Evolutionary conservation across 441 rosid species (phyloP).

Genomic region (Lepidium campestre): DNA sequence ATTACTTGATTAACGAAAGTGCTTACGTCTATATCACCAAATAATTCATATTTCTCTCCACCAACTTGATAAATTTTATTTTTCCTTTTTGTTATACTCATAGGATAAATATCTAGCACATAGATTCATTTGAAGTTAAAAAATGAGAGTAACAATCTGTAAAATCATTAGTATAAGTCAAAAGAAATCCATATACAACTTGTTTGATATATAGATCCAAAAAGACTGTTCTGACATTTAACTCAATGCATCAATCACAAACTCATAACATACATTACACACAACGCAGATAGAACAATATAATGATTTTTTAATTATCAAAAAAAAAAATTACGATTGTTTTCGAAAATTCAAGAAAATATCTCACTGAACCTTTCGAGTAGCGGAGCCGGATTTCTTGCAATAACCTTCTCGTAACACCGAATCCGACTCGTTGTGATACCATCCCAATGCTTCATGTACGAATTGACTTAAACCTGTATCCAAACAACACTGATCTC

Average conservation of each 20-base stretch:
- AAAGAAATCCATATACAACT: background rate
- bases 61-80: background rate
- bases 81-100: background rate
- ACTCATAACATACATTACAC: too few relatives aligned
- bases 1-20: conserved; percentile 18
- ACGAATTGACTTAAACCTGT: conserved; percentile 67
- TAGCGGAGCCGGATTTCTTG: conserved; percentile 8
- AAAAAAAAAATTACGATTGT: too few relatives aligned
- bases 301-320: too few relatives aligned
- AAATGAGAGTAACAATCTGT: background rate
- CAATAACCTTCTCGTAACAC: conserved; percentile 25
- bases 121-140: background rate
- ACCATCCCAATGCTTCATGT: conserved; percentile 77
- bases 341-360: background rate
- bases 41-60: background rate
- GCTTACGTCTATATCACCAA: conserved; percentile 15
- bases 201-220: background rate
- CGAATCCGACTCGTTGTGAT: conserved; percentile 58
- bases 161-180: background rate
- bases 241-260: too few relatives aligned
- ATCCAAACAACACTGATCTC: background rate
- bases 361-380: conserved; percentile 34
- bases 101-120: background rate
- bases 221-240: too few relatives aligned
- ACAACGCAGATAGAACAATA: background rate